Conservation (phyloP, 192 early-diverging fungal genomes). For the Rhizophagus prolifer region DNA sequence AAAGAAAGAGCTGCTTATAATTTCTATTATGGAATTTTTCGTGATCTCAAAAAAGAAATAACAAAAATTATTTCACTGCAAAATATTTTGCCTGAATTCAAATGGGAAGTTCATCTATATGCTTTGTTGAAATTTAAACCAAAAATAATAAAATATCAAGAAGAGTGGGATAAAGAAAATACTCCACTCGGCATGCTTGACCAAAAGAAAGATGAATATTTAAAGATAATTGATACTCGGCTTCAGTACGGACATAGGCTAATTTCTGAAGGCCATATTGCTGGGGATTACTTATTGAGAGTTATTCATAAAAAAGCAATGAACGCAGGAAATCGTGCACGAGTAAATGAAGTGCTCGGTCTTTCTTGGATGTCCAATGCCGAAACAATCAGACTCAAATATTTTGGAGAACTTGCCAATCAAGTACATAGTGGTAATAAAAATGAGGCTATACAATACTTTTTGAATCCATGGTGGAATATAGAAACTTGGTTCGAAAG, state of each 20-base stretch:
- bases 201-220: constrained; percentile 27
- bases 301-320: constrained; percentile 23
- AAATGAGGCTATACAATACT: not conserved
- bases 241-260: constrained; percentile 17
- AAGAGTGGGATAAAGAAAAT: constrained; percentile 23
- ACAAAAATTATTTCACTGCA: not conserved
- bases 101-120: constrained; percentile 12
- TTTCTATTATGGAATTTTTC: constrained; percentile 5
- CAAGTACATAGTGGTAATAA: constrained; percentile 17
- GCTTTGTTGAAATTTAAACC: constrained; percentile 12
- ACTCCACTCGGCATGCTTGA: constrained; percentile 14
- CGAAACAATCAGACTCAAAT: constrained; percentile 13
- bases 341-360: not conserved
- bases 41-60: constrained; percentile 18
- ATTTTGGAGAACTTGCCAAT: constrained; percentile 18
- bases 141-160: constrained; percentile 22
- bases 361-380: not conserved
- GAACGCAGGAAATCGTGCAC: constrained; percentile 9
- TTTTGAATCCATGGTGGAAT: not conserved
- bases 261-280: constrained; percentile 17
- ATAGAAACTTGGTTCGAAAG: constrained; percentile 18
- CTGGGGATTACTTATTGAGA: constrained; percentile 13
- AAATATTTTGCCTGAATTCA: not conserved
- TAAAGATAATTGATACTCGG: constrained; percentile 8
- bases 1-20: not conserved